Evolutionary conservation across 176 grass and related monocot genomes (phyloP), one percentile per base, ranked within the genome.

Genomic region (Oryza brachyantha): DNA sequence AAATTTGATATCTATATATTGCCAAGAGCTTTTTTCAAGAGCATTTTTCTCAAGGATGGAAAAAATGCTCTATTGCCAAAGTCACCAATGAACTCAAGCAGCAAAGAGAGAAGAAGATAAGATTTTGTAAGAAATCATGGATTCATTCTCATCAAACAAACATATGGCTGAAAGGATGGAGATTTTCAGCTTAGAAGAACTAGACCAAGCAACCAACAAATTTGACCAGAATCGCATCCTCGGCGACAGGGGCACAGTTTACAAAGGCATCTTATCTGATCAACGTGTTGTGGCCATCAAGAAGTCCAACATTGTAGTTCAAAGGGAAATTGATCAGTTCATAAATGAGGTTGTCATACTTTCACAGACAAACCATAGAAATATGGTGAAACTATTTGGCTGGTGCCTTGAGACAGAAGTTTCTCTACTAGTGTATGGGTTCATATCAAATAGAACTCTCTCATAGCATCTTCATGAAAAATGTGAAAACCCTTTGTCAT

Each of bases 261-360:
- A n/a, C n/a, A n/a, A n/a, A n/a, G n/a, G n/a, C n/a, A n/a, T n/a
- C 26, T 70, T 91, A 83, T 39, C 74, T 28, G 80, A 91, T 74
- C 85, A 84, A 29, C 89, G 19, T 26, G 17, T 91, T 12, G 85
- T 88, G 12, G 89, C 89, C 14, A 84, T 91, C 66, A 91, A 91
- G 34, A 88, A 81, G 38, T 84, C 89, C 7, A 87, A 87, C 41
- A 88, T 88, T 39, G 25, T 68, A 1, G 71, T 87, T 68, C 76
- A 88, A 61, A 81, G 38, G 19, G 89, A 91, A 76, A 91, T 74
- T 29, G 28, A 88, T 41, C 52, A 91, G 9, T 91, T 90, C 68
- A 79, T 90, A 63, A 90, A 90, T 43, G 88, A 90, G 61, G 84
- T 87, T 4, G 88, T 83, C 8, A 90, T 90, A 78, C 88, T 90